These are phyloP conservation scores for Polyplosphaeria fusca DNA, from an alignment of 495 filamentous ascomycete genomes.

Conservation along the genomic window DNA sequence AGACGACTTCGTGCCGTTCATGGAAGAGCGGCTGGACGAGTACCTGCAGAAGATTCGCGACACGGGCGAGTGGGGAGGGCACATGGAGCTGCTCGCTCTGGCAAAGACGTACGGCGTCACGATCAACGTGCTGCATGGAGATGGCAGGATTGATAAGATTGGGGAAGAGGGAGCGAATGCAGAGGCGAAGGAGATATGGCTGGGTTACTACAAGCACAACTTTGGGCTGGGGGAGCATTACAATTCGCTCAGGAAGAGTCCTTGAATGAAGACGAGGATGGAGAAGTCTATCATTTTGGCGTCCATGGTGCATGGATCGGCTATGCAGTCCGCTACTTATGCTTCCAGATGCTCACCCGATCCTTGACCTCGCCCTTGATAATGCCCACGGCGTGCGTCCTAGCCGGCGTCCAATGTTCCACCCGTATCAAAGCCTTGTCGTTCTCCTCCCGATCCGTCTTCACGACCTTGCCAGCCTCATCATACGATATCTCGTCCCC, in stretches of 20 bases:
- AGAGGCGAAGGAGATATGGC: slow-evolving; percentile 65
- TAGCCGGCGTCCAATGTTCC: slow-evolving; percentile 61
- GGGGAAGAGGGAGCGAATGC: slow-evolving; percentile 45
- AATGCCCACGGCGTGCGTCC: slow-evolving; percentile 58
- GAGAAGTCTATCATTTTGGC: not conserved
- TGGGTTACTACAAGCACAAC: slow-evolving; percentile 90
- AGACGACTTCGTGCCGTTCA: slow-evolving; percentile 65
- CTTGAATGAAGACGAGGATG: slow-evolving; percentile 26
- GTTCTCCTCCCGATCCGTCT: slow-evolving; percentile 43
- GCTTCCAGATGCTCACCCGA: slow-evolving; percentile 53
- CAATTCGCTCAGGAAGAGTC: slow-evolving; percentile 69
- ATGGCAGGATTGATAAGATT: slow-evolving; percentile 75
- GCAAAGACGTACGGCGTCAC: slow-evolving; percentile 76
- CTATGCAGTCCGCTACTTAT: slow-evolving; percentile 33
- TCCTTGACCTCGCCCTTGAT: slow-evolving; percentile 61
- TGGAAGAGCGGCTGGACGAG: slow-evolving; percentile 74
- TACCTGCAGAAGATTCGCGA: slow-evolving; percentile 77
- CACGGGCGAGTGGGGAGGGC: slow-evolving; percentile 95
- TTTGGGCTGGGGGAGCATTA: slow-evolving; percentile 96
- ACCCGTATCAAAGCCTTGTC: slow-evolving; percentile 55
- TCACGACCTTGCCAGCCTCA: slow-evolving; percentile 52
- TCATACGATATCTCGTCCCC: slow-evolving; percentile 64
- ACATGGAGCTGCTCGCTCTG: slow-evolving; percentile 82
- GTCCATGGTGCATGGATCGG: too few relatives aligned
- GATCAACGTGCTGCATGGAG: slow-evolving; percentile 79